Conservation (phyloP, 2,329 filamentous ascomycete genomes). For the Alternaria sp. region DNA sequence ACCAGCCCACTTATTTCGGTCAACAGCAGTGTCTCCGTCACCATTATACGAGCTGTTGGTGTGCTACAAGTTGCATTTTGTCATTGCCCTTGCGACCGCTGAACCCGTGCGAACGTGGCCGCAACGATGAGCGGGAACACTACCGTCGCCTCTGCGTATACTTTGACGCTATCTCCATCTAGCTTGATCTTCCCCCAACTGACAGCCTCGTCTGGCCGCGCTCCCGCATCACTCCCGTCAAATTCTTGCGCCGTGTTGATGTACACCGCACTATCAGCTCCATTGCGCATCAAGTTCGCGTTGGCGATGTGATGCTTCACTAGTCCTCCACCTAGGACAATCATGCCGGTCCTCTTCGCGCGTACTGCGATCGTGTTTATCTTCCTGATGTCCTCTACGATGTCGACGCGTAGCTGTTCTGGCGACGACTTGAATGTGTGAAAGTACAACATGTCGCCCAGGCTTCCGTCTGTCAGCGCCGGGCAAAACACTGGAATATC, state of each 20-base stretch:
- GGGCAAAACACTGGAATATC: constrained; percentile 97
- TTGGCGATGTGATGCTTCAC: constrained; percentile 99
- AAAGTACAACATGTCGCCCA: constrained; percentile 99
- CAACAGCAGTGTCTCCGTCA: neutral
- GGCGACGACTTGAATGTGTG: constrained; percentile 94
- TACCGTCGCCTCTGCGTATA: constrained; percentile 73
- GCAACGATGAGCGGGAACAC: constrained; percentile 74
- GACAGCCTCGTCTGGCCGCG: constrained; percentile 93
- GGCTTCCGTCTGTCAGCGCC: constrained; percentile 90
- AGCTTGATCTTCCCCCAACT: constrained; percentile 99
- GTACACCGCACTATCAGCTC: constrained; percentile 95
- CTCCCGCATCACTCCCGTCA: constrained; percentile 95
- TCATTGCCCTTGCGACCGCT: constrained; percentile 8
- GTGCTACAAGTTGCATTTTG: neutral
- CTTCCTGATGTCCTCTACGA: constrained; percentile 90
- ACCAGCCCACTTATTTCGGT: constrained; percentile 3
- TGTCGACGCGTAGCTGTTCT: constrained; percentile 82
- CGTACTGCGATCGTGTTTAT: constrained; percentile 93
- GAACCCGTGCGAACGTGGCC: constrained; percentile 66
- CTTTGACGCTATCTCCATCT: constrained; percentile 87
- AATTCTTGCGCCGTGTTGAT: constrained; percentile 98
- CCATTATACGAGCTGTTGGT: constrained; percentile 1
- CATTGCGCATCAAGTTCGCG: constrained; percentile 96
- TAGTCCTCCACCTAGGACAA: constrained; percentile 92
- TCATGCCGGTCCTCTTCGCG: constrained; percentile 90